Evolutionary conservation across 768 basidiomycete species (phyloP).

Genomic region (Phylloporus sp.): DNA sequence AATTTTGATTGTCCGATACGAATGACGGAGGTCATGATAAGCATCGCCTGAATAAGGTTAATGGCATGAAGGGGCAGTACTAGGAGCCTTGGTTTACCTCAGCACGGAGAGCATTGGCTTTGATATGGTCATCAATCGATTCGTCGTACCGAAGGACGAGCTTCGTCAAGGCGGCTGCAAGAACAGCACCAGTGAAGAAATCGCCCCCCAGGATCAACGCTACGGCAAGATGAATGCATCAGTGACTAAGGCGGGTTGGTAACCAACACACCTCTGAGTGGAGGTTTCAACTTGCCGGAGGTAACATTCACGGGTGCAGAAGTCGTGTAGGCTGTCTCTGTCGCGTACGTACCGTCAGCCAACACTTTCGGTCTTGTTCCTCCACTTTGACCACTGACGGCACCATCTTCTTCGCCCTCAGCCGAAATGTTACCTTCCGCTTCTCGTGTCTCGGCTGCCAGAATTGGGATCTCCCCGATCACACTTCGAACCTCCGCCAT

Average conservation of each 20-base stretch:
- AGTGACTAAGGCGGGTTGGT: not conserved
- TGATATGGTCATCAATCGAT: slow-evolving; percentile 46
- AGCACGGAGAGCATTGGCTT: slow-evolving; percentile 73
- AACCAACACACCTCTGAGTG: slow-evolving; percentile 62
- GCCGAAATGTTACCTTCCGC: slow-evolving; percentile 51
- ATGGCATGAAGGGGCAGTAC: not conserved
- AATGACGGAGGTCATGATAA: slow-evolving; percentile 96
- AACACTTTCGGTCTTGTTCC: slow-evolving; percentile 71
- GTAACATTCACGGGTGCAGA: slow-evolving; percentile 63
- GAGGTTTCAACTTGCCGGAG: slow-evolving; percentile 88
- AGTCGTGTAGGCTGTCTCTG: slow-evolving; percentile 84
- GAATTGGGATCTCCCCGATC: slow-evolving; percentile 95
- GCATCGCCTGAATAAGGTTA: slow-evolving; percentile 63
- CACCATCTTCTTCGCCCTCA: slow-evolving; percentile 43
- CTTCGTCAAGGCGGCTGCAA: slow-evolving; percentile 89
- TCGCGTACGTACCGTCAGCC: slow-evolving; percentile 97
- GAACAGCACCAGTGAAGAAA: slow-evolving; percentile 92
- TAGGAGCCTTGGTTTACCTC: slow-evolving; percentile 48
- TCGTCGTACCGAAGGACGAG: slow-evolving; percentile 74
- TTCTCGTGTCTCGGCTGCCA: slow-evolving; percentile 85
- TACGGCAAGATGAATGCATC: slow-evolving; percentile 19
- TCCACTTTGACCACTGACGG: slow-evolving; percentile 34
- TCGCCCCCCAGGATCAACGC: slow-evolving; percentile 92
- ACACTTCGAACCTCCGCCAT: slow-evolving; percentile 81
- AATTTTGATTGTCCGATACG: slow-evolving; percentile 98